Base-by-base conservation (phyloP, 768 basidiomycete genomes). In the Symmetrospora coprosmae region DNA sequence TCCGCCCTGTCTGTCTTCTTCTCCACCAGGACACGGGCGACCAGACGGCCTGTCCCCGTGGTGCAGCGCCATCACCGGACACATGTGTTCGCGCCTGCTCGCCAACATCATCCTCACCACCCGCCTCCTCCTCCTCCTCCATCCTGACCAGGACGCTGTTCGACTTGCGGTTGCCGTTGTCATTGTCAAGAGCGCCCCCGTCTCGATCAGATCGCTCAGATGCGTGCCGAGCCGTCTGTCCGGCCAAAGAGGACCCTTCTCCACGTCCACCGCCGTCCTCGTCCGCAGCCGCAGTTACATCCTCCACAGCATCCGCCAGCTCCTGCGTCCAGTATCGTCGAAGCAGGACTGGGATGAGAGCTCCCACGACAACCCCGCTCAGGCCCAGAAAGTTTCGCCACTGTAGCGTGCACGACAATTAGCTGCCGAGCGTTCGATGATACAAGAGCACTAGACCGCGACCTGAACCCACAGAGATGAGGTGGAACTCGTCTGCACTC, bases 331-430 rank as follows among this genome's bases (percentile, higher is more conserved):
- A 60, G 1, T 21, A 19, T 21, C 61, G 61, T 17, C 11, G 71
- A 70, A 46, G 73, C 2, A 86, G 87, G 33, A 94, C 89, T 5
- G 90, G 90, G 56, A 92, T 87, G 75, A 92, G 77, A n/a, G 87
- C 91, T 4, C 89, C 90, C 13, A 89, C 78, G 58, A 86, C 86
- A 50, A 92, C 82, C 0, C 87, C 87, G 1, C 82, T 78, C 21
- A 96, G 76, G 11, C 84, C 81, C 64, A 92, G 78, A 70, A 91
- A 86, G 73, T 96, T 96, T 62, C 80, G 79, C 82, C 85, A 84
- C 61, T 62, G 61, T n/a, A 28, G n/a, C 23, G 43, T 48, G 17
- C 41, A 14, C 4, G n/a, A n/a, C n/a, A n/a, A n/a, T n/a, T n/a
- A n/a, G n/a, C n/a, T n/a, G n/a, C n/a, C n/a, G n/a, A n/a, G n/a